These are phyloP conservation scores for Aspergillus tanneri DNA, from an alignment of 2,329 filamentous ascomycete species.

Conservation along the genomic window DNA sequence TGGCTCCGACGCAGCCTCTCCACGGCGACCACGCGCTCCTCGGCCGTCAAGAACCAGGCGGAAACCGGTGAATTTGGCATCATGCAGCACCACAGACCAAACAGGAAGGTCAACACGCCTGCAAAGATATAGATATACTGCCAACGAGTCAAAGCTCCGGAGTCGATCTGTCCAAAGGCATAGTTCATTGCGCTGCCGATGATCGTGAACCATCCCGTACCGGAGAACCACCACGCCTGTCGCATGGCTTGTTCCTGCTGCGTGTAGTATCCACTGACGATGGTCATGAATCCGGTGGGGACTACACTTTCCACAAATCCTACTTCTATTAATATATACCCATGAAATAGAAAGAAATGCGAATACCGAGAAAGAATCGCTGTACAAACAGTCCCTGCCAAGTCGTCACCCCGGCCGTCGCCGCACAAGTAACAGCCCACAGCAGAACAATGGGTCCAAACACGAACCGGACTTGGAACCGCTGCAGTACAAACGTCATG, in stretches of 20 bases:
- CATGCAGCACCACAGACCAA: slow-evolving; percentile 63
- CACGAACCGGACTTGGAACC: slow-evolving; percentile 63
- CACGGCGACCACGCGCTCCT: slow-evolving; percentile 64
- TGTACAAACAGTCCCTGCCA: slow-evolving; percentile 65
- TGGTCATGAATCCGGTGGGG: slow-evolving; percentile 66
- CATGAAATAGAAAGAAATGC: neutral
- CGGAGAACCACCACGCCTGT: slow-evolving; percentile 67
- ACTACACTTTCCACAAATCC: slow-evolving; percentile 63
- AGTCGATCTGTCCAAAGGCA: slow-evolving; percentile 62
- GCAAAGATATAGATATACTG: slow-evolving; percentile 70
- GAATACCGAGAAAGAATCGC: slow-evolving; percentile 58
- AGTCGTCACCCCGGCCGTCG: slow-evolving; percentile 64
- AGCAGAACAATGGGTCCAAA: slow-evolving; percentile 57
- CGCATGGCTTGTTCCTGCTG: slow-evolving; percentile 64
- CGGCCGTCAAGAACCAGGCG: slow-evolving; percentile 66
- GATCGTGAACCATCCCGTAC: slow-evolving; percentile 58
- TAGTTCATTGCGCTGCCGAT: slow-evolving; percentile 66
- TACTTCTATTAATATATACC: slow-evolving; percentile 6
- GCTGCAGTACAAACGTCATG: slow-evolving; percentile 68
- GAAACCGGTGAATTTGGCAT: slow-evolving; percentile 65
- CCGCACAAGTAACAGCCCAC: slow-evolving; percentile 67
- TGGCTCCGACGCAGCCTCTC: slow-evolving; percentile 63
- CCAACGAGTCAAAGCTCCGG: slow-evolving; percentile 59
- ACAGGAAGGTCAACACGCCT: slow-evolving; percentile 62
- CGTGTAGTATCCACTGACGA: slow-evolving; percentile 63